Percentiles rank a stretch among this genome's conserved stretches.
These are phyloP conservation scores for Phytopythium montanum DNA, from an alignment of 352 stramenopile species.

Conservation along the genomic window DNA sequence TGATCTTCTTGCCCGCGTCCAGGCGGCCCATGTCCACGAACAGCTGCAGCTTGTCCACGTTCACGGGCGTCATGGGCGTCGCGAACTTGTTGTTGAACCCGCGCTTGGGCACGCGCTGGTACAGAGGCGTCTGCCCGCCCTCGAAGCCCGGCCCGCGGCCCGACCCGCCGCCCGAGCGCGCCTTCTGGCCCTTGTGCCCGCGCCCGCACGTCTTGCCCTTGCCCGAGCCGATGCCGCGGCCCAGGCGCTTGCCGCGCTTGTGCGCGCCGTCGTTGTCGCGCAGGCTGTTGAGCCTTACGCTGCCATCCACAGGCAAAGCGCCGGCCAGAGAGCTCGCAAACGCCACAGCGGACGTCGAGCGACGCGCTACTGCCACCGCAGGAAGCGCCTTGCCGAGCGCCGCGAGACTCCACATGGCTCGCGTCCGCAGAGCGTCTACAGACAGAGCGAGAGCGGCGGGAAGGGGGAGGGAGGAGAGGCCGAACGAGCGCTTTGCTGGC, in stretches of 20 bases:
- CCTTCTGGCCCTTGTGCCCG: slow-evolving; percentile 98
- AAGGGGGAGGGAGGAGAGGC: neutral
- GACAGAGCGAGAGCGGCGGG: too few relatives aligned
- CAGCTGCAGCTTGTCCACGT: slow-evolving; percentile 93
- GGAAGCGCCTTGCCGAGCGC: slow-evolving; percentile 51
- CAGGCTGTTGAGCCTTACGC: slow-evolving; percentile 82
- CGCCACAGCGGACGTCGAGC: slow-evolving; percentile 17
- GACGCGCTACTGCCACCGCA: slow-evolving; percentile 11
- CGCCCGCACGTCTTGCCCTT: slow-evolving; percentile 94
- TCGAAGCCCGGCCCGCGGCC: slow-evolving; percentile 93
- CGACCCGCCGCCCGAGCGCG: slow-evolving; percentile 82
- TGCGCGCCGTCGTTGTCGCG: slow-evolving; percentile 83
- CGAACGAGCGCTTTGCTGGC: neutral
- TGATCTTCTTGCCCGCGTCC: slow-evolving; percentile 88
- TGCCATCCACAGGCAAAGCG: slow-evolving; percentile 29
- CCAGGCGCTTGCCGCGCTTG: slow-evolving; percentile 90
- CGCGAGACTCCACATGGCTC: slow-evolving; percentile 54
- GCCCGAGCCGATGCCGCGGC: slow-evolving; percentile 90
- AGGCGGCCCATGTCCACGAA: slow-evolving; percentile 97
- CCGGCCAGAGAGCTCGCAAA: slow-evolving; percentile 52
- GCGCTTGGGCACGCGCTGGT: slow-evolving; percentile 96
- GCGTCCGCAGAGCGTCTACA: too few relatives aligned
- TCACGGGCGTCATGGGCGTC: slow-evolving; percentile 91
- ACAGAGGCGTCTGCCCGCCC: slow-evolving; percentile 97
- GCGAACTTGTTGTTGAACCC: slow-evolving; percentile 96